Evolutionary conservation across 345 rosid genomes (phyloP), one percentile per base, ranked within the genome.

Genomic region (Euphorbia tirucalli): DNA sequence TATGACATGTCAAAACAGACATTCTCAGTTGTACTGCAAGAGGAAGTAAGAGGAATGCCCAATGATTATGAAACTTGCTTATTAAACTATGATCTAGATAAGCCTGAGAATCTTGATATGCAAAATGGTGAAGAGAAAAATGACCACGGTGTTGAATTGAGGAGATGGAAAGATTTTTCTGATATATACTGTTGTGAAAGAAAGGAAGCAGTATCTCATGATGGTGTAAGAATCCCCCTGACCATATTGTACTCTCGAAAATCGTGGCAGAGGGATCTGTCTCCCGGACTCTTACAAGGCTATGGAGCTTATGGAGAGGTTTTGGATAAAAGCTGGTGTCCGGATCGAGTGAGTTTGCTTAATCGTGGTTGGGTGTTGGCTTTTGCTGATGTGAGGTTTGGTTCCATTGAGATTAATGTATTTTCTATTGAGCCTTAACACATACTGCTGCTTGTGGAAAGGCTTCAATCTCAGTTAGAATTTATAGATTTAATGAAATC

Each of bases 301-400:
- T 91, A 93, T 77, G 98, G 98, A 77, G 90, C 98, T 7, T 91
- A 93, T 77, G 94, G 98, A 44, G 98, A 93, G 82, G 84, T 83
- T 72, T 71, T 93, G 39, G 96, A 91, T 66, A 88, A 84, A 79
- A 85, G 86, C 80, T 93, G 98, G 97, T 85, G 88, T 73, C 37
- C 89, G 32, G 81, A 88, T 44, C 86, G 92, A 15, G 74, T 93
- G 77, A 86, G 94, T 76, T 85, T 93, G 82, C 94, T 93, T 74
- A 94, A 93, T 77, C 90, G 90, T 73, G 98, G 98, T 68, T 93
- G 98, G 98, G 87, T 90, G 8, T 68, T 91, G 63, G 98, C 94
- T 39, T 93, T 93, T 75, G 94, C 96, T 78, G 98, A 93, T 80
- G 97, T 90, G 66, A 93, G 98, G 97, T 91, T 22, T 71, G n/a